These are phyloP conservation scores for Pseudogymnoascus sp. DNA, from an alignment of 2,329 filamentous ascomycete genomes.

Conservation along the genomic window DNA sequence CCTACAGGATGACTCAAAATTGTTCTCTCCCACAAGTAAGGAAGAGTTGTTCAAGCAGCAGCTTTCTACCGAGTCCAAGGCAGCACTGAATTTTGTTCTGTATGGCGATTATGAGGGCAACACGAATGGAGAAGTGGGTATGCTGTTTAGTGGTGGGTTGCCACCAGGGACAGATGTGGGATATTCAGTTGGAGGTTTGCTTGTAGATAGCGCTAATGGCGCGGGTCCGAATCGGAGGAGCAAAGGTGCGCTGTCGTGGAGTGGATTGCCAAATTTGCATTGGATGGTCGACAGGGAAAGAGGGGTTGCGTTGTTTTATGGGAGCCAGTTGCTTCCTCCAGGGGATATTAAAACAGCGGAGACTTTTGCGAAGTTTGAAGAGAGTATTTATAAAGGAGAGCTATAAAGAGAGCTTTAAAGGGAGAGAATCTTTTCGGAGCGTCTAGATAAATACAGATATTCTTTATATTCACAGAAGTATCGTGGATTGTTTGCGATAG, in stretches of 20 bases:
- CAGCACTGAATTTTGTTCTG: not conserved
- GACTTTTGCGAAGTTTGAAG: not conserved
- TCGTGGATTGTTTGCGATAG: not conserved
- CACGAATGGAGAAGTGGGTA: not conserved
- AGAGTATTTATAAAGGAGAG: not conserved
- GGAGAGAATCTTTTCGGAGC: not conserved
- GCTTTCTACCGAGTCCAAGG: conserved; percentile 20
- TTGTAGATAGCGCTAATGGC: conserved; percentile 17
- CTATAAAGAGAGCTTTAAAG: too few relatives aligned
- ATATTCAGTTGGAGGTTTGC: conserved; percentile 33
- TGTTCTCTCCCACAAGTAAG: conserved; percentile 34
- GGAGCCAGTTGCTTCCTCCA: conserved; percentile 32
- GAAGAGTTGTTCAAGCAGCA: conserved; percentile 38
- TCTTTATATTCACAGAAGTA: not conserved
- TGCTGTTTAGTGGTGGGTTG: not conserved
- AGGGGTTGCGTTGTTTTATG: conserved; percentile 32
- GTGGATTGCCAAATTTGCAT: conserved; percentile 2
- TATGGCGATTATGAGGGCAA: not conserved
- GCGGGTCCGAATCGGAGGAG: conserved; percentile 39
- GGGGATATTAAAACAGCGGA: conserved; percentile 23
- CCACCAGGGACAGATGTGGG: not conserved
- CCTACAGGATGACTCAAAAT: conserved; percentile 40
- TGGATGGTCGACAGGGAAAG: conserved; percentile 26
- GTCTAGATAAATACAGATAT: not conserved
- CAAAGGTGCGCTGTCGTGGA: conserved; percentile 19